Evolutionary conservation across 352 stramenopile genomes (phyloP), one percentile per base, ranked within the genome.

Genomic region (Globisporangium emineosum): DNA sequence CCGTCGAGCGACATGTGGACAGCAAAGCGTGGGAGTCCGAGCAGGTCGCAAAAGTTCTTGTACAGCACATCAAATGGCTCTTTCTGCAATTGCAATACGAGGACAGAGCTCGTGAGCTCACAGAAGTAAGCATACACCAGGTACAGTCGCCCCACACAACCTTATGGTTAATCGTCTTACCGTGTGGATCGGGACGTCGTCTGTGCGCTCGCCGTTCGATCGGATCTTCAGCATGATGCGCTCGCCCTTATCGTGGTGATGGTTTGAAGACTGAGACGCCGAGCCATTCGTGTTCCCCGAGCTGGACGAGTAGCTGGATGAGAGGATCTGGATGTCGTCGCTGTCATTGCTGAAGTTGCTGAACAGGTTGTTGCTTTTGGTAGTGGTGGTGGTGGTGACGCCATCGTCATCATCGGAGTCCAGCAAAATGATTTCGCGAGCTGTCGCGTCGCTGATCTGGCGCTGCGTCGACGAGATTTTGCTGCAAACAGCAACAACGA

Each of bases 1-100:
- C 81, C 83, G 67, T 92, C 81, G 17, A 92, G 71, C 3, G 63
- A 73, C 78, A 92, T 87, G 17, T 77, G 69, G 2, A 92, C 78
- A 8, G 83, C 83, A 1, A 74, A 72, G 10, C 71, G 79, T 0
- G 83, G 81, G 21, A 92, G 61, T 0, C 83, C 78, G 57, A 90
- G 76, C 35, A 86, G 59, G 17, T 87, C 72, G 63, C 83, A 90
- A 64, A 89, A 92, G 33, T 64, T 81, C 21, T 70, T 70, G 64
- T 88, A 90, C 19, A 92, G 66, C 57, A 86, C 50, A 23, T 79
- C 75, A 57, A 92, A 90, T 2, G 77, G 69, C 15, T 89, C 79
- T 29, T 78, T 89, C 83, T 92, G 40, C 29, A 65, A 5, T n/a
- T 3, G 1, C 3, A 19, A 23, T 6, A 29, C 23, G 9, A 37